A percentile compares a stretch with the other conserved stretches of the same genome.
These are phyloP conservation scores for Nicotiana tomentosiformis DNA, from an alignment of 257 asterid species.

Conservation along the genomic window DNA sequence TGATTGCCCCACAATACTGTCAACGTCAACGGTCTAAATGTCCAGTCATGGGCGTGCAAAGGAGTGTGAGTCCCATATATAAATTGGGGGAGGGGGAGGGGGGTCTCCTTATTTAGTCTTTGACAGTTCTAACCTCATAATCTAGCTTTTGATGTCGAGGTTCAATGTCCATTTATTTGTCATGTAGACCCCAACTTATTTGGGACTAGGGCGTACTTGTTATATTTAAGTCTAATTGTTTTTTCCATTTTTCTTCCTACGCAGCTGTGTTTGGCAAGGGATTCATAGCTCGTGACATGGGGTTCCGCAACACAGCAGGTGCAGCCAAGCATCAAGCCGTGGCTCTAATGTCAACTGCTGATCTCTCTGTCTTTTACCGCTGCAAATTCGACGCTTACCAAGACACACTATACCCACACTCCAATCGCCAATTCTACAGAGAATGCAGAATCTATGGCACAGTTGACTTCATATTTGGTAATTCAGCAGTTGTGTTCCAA, in stretches of 20 bases:
- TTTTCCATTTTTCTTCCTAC: background rate
- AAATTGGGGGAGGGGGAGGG: no score
- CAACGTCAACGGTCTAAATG: no score
- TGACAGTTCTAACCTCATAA: no score
- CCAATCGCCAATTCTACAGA: constrained; percentile 23
- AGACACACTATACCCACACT: constrained; percentile 17
- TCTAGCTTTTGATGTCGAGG: no score
- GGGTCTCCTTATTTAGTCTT: no score
- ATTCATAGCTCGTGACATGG: constrained; percentile 22
- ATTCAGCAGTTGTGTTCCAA: constrained; percentile 21
- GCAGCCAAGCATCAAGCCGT: constrained; percentile 24
- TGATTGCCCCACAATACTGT: no score
- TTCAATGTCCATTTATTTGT: no score
- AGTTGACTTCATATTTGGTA: constrained; percentile 24
- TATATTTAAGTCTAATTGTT: background rate
- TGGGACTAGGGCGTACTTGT: no score
- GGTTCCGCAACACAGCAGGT: constrained; percentile 21
- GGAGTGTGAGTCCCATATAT: no score
- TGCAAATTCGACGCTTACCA: constrained; percentile 19
- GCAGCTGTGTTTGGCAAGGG: constrained; percentile 22
- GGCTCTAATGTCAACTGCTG: constrained; percentile 16
- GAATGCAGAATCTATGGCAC: constrained; percentile 21
- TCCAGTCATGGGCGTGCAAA: no score
- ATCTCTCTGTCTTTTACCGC: constrained; percentile 15
- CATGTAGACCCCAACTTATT: no score